These are phyloP conservation scores for Murraya koenigii DNA, from an alignment of 345 rosid species.

Conservation along the genomic window DNA sequence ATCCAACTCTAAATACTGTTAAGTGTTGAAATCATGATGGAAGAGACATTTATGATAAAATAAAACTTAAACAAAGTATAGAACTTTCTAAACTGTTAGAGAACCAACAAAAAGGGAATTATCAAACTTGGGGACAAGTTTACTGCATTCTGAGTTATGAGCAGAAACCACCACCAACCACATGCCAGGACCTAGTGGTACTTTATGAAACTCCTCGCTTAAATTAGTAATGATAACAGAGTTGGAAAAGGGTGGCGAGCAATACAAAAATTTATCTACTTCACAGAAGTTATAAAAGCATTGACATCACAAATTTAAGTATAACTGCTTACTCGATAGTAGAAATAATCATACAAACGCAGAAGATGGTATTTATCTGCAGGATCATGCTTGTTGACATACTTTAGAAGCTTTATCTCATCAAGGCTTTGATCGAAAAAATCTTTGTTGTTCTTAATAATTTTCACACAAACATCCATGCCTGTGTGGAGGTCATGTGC, in stretches of 20 bases:
- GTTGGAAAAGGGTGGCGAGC: neutral
- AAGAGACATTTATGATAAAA: neutral
- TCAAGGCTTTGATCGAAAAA: constrained; percentile 99
- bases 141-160: neutral
- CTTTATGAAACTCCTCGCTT: neutral
- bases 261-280: neutral
- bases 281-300: neutral
- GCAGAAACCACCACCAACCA: neutral
- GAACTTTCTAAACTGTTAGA: neutral
- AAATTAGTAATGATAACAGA: neutral
- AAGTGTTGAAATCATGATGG: neutral
- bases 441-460: constrained; percentile 98
- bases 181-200: neutral
- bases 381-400: constrained; percentile 98
- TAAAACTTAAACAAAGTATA: neutral
- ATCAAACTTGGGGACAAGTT: neutral
- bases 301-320: constrained; percentile 7
- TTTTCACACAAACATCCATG: constrained; percentile 97
- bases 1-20: neutral
- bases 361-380: constrained; percentile 94
- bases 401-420: constrained; percentile 97
- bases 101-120: neutral
- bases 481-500: constrained; percentile 99
- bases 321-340: constrained; percentile 73
- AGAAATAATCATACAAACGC: constrained; percentile 95